These are phyloP conservation scores for Neonothopanus nambi DNA, from an alignment of 1,284 basidiomycete genomes.

Conservation along the genomic window DNA sequence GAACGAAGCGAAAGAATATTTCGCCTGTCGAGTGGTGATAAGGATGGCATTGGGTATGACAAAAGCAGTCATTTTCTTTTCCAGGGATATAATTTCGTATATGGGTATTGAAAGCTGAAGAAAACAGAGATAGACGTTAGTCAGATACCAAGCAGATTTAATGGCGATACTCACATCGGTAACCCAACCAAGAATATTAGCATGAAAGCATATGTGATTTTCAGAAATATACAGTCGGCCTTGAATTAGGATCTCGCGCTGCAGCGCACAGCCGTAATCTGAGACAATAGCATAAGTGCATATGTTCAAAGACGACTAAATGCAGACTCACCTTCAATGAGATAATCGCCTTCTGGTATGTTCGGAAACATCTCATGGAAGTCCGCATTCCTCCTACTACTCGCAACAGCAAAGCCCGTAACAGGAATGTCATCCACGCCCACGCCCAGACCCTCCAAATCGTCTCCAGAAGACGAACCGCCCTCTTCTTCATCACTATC, in stretches of 20 bases:
- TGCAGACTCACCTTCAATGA: conserved; percentile 85
- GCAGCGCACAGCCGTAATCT: conserved; percentile 98
- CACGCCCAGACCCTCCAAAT: conserved; percentile 5
- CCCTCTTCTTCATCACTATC: conserved; percentile 20
- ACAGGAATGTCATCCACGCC: conserved; percentile 68
- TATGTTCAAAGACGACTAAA: conserved; percentile 1
- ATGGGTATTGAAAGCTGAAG: conserved; percentile 87
- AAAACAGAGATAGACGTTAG: conserved; percentile 4
- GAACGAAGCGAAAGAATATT: conserved; percentile 96
- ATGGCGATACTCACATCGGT: conserved; percentile 71
- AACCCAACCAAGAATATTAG: conserved; percentile 99
- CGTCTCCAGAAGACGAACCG: conserved; percentile 10
- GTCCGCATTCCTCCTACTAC: conserved; percentile 91
- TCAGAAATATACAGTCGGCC: conserved; percentile 97
- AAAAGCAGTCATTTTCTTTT: conserved; percentile 98
- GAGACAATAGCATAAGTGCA: conserved; percentile 13
- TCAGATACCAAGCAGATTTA: conserved; percentile 3
- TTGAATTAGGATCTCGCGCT: conserved; percentile 96
- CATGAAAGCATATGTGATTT: conserved; percentile 97
- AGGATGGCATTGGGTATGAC: conserved; percentile 98
- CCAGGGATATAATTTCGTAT: conserved; percentile 85
- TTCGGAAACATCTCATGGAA: conserved; percentile 92
- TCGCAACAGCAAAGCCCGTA: conserved; percentile 95
- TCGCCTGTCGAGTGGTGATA: conserved; percentile 77
- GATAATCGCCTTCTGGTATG: conserved; percentile 94